A percentile compares a stretch with the other conserved stretches of the same genome.
Evolutionary conservation across 768 basidiomycete species (phyloP).

Genomic region (Xerocomus potaroensis): DNA sequence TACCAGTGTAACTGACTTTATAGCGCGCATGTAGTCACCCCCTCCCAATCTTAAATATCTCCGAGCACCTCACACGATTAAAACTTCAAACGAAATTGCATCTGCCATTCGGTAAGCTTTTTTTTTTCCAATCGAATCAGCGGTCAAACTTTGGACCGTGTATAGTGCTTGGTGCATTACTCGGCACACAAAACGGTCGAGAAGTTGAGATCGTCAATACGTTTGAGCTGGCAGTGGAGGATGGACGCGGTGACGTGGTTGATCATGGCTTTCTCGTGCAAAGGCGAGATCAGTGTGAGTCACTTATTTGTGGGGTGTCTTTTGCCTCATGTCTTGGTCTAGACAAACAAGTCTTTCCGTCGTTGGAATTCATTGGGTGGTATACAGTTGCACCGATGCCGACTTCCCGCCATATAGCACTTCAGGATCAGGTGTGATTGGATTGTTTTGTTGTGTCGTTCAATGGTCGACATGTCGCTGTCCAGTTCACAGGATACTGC

Average conservation of each 20-base stretch:
- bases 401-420: slow-evolving; percentile 65
- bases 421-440: slow-evolving; percentile 75
- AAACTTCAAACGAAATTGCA: slow-evolving; percentile 64
- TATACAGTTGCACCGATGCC: slow-evolving; percentile 84
- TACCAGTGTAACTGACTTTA: slow-evolving; percentile 8
- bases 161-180: slow-evolving; percentile 85
- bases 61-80: slow-evolving; percentile 87
- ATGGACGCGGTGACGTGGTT: slow-evolving; percentile 52
- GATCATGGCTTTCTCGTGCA: slow-evolving; percentile 81
- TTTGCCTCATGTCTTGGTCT: slow-evolving; percentile 10
- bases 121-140: background rate
- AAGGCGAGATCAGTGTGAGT: slow-evolving; percentile 82
- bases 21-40: slow-evolving; percentile 65
- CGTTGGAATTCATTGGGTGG: slow-evolving; percentile 97
- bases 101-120: slow-evolving; percentile 59
- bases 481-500: slow-evolving; percentile 77
- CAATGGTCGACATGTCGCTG: background rate
- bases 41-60: slow-evolving; percentile 92
- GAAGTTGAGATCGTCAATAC: slow-evolving; percentile 97
- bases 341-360: slow-evolving; percentile 99
- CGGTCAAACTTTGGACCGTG: background rate
- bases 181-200: slow-evolving; percentile 91
- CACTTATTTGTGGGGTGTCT: background rate
- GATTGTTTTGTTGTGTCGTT: background rate
- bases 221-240: slow-evolving; percentile 76